Evolutionary conservation across 1,284 basidiomycete species (phyloP).

Genomic region (Fomitiporia mediterranea): DNA sequence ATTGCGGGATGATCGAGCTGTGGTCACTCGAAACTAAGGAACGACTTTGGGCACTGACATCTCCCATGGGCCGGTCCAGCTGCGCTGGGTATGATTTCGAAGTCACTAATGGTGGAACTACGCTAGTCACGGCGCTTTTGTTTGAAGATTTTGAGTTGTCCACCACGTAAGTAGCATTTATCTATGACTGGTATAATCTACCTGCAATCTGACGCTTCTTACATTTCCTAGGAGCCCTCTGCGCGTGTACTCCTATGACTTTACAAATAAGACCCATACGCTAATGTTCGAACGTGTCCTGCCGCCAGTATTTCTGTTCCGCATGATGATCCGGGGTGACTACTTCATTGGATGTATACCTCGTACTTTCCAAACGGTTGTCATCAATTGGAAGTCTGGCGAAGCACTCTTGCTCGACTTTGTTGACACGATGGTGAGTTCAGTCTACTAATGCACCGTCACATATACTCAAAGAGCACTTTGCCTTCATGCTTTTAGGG

Average conservation of each 20-base stretch:
- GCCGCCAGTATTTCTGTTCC: constrained; percentile 1
- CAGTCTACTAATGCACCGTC: background rate
- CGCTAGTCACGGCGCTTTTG: background rate
- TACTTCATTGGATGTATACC: constrained; percentile 1
- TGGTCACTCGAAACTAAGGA: constrained; percentile 5
- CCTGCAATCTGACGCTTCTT: background rate
- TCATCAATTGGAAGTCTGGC: constrained; percentile 8
- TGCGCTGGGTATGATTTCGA: background rate
- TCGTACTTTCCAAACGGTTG: constrained; percentile 4
- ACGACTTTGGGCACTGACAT: background rate
- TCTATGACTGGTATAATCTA: background rate
- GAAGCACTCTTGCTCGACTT: constrained; percentile 3
- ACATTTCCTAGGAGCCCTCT: background rate
- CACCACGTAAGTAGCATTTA: background rate
- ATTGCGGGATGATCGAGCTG: constrained; percentile 2
- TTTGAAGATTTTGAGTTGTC: background rate
- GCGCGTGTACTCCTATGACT: constrained; percentile 6
- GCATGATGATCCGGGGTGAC: constrained; percentile 10
- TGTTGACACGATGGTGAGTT: background rate
- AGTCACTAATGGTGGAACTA: background rate
- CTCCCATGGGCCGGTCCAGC: background rate
- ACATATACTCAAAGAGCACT: background rate
- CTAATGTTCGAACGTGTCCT: background rate
- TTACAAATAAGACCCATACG: background rate
- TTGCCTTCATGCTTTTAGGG: background rate